Base-by-base conservation (phyloP, 1,284 basidiomycete genomes). In the Crucibulum parvulum region DNA sequence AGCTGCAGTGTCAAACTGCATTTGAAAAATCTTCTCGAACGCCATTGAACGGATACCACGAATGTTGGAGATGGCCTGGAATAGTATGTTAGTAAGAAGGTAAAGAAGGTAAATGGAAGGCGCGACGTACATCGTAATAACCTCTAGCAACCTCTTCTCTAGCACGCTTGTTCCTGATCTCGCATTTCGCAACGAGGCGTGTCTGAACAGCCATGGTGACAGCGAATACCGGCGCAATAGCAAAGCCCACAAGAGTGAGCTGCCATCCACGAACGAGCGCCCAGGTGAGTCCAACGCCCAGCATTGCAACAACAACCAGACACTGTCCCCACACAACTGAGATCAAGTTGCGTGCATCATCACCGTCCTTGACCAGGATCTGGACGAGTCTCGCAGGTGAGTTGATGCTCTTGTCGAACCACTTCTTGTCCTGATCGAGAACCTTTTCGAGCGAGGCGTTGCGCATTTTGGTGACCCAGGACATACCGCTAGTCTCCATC, bases 251-350 rank as follows among this genome's bases (percentile, higher is more conserved):
- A 16, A 99, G 85, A 0, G 96, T 98, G 61, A 99, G 82, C 77
- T 98, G 89, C 97, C 97, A 99, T 0, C 95, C 95, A 36, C 86
- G 80, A 0, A 86, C 86, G 71, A 98, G 81, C 0, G 97, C 94
- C 96, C 96, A 99, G 9, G 92, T 73, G 15, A 98, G 77, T 3
- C 94, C 95, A 10, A 96, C 80, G 1, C 91, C 81, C 7, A 82
- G 31, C 31, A 31, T 31, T 31, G 31, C 31, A 5, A 5, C 4
- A 31, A 5, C 31, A 31, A 31, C 31, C 4, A 31, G 3, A 31
- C 31, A 31, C 31, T 31, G 31, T 31, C 31, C 31, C 31, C 31
- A 31, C 24, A 31, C 31, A 31, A 31, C 31, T 5, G 31, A 31
- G 31, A 31, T 31, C 31, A 31, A 31, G 31, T 31, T 31, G 31